Conservation (phyloP, 257 asterid species). For the Fraxinus pennsylvanica region DNA sequence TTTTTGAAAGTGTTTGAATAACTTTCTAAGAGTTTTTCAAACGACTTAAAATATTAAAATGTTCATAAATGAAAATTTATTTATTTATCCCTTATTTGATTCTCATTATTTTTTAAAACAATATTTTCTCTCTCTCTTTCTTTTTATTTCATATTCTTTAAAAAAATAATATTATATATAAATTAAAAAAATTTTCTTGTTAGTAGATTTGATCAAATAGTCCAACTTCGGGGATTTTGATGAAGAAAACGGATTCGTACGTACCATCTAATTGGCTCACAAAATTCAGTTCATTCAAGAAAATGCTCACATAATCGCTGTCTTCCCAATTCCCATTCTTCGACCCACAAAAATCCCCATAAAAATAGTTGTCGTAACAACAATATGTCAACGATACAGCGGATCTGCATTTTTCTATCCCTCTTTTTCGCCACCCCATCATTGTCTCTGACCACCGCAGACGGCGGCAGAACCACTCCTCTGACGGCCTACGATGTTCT, state of each 20-base stretch:
- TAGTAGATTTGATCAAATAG: background rate
- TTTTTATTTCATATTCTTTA: too few relatives aligned
- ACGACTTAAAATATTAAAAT: too few relatives aligned
- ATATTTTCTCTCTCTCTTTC: too few relatives aligned
- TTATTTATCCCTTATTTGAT: too few relatives aligned
- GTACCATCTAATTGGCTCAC: background rate
- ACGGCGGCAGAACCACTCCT: background rate
- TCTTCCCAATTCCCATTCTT: background rate
- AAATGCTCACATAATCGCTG: background rate
- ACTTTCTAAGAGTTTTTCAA: too few relatives aligned
- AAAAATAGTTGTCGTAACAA: background rate
- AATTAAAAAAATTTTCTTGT: too few relatives aligned
- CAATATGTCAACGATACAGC: background rate
- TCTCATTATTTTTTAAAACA: too few relatives aligned
- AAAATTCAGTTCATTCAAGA: background rate
- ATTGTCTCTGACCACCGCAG: background rate
- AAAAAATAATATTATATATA: too few relatives aligned
- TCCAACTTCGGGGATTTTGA: background rate
- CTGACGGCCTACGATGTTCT: conserved; percentile 59
- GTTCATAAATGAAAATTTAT: too few relatives aligned
- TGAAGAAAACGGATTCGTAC: background rate
- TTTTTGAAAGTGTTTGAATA: too few relatives aligned
- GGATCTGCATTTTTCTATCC: background rate
- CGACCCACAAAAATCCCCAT: background rate
- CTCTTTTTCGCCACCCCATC: background rate